These are phyloP conservation scores for Clathrospora elynae DNA, from an alignment of 2,329 filamentous ascomycete genomes.

Conservation along the genomic window DNA sequence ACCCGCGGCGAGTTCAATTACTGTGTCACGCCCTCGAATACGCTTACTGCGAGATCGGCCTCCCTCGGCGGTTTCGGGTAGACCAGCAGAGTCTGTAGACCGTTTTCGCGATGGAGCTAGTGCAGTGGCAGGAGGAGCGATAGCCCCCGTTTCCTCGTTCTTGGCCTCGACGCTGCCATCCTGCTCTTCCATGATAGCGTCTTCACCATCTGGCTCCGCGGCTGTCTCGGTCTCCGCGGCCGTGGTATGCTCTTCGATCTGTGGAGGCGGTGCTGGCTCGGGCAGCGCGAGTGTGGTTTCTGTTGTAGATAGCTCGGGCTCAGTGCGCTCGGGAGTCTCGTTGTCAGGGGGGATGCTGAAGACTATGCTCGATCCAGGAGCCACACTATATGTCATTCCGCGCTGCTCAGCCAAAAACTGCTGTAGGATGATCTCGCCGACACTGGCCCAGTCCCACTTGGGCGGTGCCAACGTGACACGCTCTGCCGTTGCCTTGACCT, in stretches of 20 bases:
- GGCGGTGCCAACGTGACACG: constrained; percentile 41
- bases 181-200: constrained; percentile 29
- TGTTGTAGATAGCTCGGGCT: constrained; percentile 11
- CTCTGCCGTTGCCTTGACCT: constrained; percentile 40
- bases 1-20: constrained; percentile 53
- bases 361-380: constrained; percentile 49
- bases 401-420: constrained; percentile 51
- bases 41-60: constrained; percentile 64
- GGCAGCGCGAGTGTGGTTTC: constrained; percentile 10
- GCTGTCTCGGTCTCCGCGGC: background rate
- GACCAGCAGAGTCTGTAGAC: constrained; percentile 63
- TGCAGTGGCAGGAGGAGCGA: constrained; percentile 40
- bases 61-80: constrained; percentile 63
- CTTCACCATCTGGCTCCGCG: constrained; percentile 17
- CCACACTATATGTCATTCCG: constrained; percentile 32
- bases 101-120: constrained; percentile 60
- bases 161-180: constrained; percentile 18
- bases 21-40: constrained; percentile 63
- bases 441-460: constrained; percentile 54
- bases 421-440: constrained; percentile 56
- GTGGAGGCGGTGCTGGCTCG: constrained; percentile 9
- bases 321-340: constrained; percentile 25
- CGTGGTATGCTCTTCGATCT: constrained; percentile 7
- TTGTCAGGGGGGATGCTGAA: constrained; percentile 49
- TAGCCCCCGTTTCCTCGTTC: constrained; percentile 20